Base-by-base conservation (phyloP, 345 rosid species). In the Eucalyptus cloeziana region DNA sequence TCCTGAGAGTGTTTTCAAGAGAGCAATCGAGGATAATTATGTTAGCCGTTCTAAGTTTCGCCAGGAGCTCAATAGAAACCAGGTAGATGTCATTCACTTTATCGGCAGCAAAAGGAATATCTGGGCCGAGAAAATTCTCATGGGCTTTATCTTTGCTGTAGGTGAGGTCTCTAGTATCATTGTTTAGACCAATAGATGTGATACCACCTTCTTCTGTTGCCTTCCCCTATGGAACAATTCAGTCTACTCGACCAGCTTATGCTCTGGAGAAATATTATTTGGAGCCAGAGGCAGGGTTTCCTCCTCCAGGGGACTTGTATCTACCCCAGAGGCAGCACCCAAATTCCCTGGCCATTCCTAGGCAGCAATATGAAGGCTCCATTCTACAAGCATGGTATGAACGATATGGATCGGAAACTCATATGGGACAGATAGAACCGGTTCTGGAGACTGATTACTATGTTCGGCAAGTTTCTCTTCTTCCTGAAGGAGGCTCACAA, bases 21-120 rank as follows among this genome's bases (percentile, higher is more conserved):
- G 76, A 80, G 90, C 91, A 40, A 92, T 92, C 33, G 88, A 80
- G 58, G 91, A 92, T 51, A 91, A 91, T 88, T 92, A 90, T 87
- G 81, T 67, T 13, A 76, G 83, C 83, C 44, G 91, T 89, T 90
- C 88, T 51, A 92, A 89, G 87, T 92, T 92, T 45, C 89, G 87
- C 80, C 92, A 91, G 87, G 91, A 92, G 81, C 89, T 92, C 89
- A 91, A 69, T 33, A 47, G 50, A 13, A 54, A 91, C 17, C 93
- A 91, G 89, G 92, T 91, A 56, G 86, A 79, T 76, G 79, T 76
- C 52, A 21, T n/a, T 51, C 71, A 49, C 47, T 45, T 51, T 47
- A 54, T 69, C 30, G n/a, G 67, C 81, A 45, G 43, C 25, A 64
- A 69, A 15, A 40, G 49, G 60, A 51, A 86, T 86, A 86, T 37